phyloP scores from a whole-genome alignment of 352 stramenopile genomes.

The Globisporangium nunn region DNA sequence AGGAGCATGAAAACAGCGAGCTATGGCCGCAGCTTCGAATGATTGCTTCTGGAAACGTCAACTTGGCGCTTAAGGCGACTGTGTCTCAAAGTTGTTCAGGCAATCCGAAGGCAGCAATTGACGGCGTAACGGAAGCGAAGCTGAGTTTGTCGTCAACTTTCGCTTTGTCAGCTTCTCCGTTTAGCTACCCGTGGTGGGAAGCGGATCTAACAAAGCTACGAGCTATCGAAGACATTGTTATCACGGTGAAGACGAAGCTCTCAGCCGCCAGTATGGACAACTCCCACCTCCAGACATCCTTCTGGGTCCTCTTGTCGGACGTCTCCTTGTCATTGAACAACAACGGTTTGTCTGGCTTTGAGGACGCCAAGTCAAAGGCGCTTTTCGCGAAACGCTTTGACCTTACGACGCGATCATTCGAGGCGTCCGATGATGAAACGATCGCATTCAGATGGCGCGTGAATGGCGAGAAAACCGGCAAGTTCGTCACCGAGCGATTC shows the following conservation, averaged over 20 bases:
- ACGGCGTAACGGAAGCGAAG: constrained; percentile 25
- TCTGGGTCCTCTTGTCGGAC: constrained; percentile 50
- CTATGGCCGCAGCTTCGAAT: constrained; percentile 36
- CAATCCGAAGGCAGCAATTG: constrained; percentile 40
- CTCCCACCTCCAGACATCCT: constrained; percentile 20
- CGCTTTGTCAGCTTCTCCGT: constrained; percentile 35
- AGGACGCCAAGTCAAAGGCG: constrained; percentile 15
- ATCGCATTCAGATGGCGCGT: constrained; percentile 53
- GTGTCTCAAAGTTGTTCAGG: constrained; percentile 44
- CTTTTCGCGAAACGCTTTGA: constrained; percentile 28
- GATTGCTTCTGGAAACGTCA: constrained; percentile 42
- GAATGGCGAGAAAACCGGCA: constrained; percentile 28
- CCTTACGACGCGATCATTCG: constrained; percentile 35
- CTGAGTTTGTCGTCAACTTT: constrained; percentile 38
- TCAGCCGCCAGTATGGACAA: constrained; percentile 21
- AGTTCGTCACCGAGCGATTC: constrained; percentile 33
- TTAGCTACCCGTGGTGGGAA: constrained; percentile 61
- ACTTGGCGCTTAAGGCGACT: constrained; percentile 25
- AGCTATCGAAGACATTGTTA: constrained; percentile 41
- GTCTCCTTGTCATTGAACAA: constrained; percentile 22
- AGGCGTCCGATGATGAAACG: constrained; percentile 27
- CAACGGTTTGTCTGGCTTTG: constrained; percentile 29
- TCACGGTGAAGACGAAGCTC: constrained; percentile 39
- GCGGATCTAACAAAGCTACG: constrained; percentile 24
- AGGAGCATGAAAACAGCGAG: constrained; percentile 25